Evolutionary conservation across 2,329 filamentous ascomycete genomes (phyloP).

Genomic region (Dactylonectria macrodidyma): DNA sequence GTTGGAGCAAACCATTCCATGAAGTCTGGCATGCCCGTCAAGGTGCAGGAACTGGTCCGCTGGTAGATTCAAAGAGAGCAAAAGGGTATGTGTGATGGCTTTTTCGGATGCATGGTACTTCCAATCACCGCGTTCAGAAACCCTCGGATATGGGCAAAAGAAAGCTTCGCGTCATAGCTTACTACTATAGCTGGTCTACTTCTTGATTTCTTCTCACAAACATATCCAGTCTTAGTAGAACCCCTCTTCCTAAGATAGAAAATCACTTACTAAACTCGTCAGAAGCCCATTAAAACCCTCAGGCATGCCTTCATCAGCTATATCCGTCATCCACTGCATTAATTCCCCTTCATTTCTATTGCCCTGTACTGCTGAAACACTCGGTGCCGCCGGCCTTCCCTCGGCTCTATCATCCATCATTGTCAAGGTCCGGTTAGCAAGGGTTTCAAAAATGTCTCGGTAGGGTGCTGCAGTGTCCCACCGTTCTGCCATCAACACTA

Average conservation of each 20-base stretch:
- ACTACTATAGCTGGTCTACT: no score
- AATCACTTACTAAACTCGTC: constrained; percentile 11
- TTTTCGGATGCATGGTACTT: no score
- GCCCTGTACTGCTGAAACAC: not conserved
- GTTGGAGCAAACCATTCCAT: constrained; percentile 73
- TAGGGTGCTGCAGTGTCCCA: constrained; percentile 51
- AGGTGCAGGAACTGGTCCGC: constrained; percentile 40
- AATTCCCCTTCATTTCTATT: not conserved
- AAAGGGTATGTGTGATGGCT: no score
- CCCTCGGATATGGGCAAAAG: no score
- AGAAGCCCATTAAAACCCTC: constrained; percentile 18
- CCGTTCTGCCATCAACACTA: constrained; percentile 51
- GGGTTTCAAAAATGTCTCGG: constrained; percentile 52
- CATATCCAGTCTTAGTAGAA: not conserved
- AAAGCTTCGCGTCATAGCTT: no score
- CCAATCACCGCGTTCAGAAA: no score
- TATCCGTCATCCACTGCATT: constrained; percentile 27
- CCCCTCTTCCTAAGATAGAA: not conserved
- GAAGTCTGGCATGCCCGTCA: constrained; percentile 41
- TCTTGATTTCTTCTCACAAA: no score
- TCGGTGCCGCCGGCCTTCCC: not conserved
- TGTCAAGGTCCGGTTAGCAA: constrained; percentile 44
- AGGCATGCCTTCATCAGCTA: constrained; percentile 24
- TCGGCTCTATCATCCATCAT: constrained; percentile 33
- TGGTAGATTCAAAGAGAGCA: constrained; percentile 28